Base-by-base conservation (phyloP, 805 yeast species). In the Candida methanosorbosa region DNA sequence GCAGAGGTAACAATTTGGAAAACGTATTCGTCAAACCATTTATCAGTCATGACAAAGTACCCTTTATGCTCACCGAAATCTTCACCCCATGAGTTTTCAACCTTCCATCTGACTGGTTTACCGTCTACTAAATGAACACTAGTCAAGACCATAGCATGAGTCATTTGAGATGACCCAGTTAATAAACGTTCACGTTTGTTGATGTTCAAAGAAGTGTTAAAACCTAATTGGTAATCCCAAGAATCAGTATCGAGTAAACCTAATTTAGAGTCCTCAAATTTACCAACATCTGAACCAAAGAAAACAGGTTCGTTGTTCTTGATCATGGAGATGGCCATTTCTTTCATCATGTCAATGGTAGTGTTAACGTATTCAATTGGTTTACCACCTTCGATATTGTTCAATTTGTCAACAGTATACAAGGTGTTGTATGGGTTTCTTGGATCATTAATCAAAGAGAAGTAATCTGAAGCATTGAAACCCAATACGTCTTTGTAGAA, bases 141-240 rank as follows among this genome's bases (percentile, higher is more conserved):
- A 16, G 86, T 78, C 42, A 85, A 69, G 7, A 78, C 75, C 95
- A 85, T 85, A 22, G 95, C 95, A 51, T 85, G 95, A 13, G 94
- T 85, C 92, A 86, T 83, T 45, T 74, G 68, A 18, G 88, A 79
- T 5, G 63, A 57, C 9, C 60, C 61, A 11, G 61, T 40, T 39
- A 54, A 35, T 21, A 58, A 41, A 27, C 63, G 46, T 39, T 56
- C 60, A 22, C 49, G 51, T 37, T 67, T 66, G 24, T 57, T 48
- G 18, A 58, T 29, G 29, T 55, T 54, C 41, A 57, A 45, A 20
- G 38, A 48, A 11, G 56, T 49, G 12, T 67, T 58, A 66, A 77
- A 67, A 33, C 78, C 75, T 32, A 77, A 59, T 39, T 72, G 63
- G 57, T 78, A 82, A 51, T 81, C 78, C 75, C 78, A 85, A 13